Evolutionary conservation across 208 protist species (phyloP).

Genomic region (Trypanosoma cruzi): DNA sequence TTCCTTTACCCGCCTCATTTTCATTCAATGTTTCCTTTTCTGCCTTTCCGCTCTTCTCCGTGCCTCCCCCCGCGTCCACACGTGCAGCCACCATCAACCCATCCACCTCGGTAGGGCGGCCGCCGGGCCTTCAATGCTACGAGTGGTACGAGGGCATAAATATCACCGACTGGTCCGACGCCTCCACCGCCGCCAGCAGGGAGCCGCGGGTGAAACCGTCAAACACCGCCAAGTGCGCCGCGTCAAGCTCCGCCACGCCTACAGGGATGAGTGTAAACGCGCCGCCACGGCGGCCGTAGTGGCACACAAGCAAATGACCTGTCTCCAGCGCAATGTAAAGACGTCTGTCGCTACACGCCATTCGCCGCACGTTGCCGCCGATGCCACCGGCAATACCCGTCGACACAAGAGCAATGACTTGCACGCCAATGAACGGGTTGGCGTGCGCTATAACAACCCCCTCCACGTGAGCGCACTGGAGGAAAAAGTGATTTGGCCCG

Average conservation of each 20-base stretch:
- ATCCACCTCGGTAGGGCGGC: too few species aligned
- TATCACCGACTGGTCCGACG: slow-evolving; percentile 40
- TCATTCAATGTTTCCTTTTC: not conserved
- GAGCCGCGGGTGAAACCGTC: slow-evolving; percentile 60
- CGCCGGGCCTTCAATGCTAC: slow-evolving; percentile 18
- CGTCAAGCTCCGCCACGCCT: slow-evolving; percentile 59
- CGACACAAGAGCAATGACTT: slow-evolving; percentile 65
- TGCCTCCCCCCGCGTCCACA: too few species aligned
- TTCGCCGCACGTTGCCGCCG: slow-evolving; percentile 53
- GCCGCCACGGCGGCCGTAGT: slow-evolving; percentile 45
- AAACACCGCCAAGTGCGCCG: slow-evolving; percentile 46
- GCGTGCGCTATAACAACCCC: slow-evolving; percentile 69
- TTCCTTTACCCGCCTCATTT: not conserved
- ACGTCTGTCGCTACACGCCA: slow-evolving; percentile 61
- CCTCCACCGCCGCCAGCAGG: slow-evolving; percentile 65
- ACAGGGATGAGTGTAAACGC: slow-evolving; percentile 60
- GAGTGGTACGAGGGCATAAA: slow-evolving; percentile 80
- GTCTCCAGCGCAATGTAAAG: slow-evolving; percentile 74
- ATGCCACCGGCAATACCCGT: slow-evolving; percentile 68
- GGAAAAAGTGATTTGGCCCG: slow-evolving; percentile 63
- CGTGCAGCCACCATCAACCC: too few species aligned
- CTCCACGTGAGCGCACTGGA: slow-evolving; percentile 51
- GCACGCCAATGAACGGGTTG: slow-evolving; percentile 60
- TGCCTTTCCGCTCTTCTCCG: not conserved
- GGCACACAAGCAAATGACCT: slow-evolving; percentile 75